Conservation (phyloP, 192 early-diverging fungal genomes). For the Backusella mclennaniae region DNA sequence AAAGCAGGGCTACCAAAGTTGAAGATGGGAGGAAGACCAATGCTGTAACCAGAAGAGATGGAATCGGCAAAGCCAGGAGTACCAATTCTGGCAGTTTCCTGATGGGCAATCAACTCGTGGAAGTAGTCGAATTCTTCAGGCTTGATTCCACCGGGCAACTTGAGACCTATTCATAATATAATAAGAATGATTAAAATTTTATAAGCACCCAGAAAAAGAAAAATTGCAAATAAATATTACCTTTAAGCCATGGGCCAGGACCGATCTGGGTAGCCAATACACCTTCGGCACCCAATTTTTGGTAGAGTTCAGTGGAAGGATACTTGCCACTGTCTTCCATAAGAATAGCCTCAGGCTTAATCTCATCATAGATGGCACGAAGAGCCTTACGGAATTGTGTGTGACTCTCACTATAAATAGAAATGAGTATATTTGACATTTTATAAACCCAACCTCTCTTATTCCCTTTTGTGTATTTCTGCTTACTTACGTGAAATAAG, state of each 20-base stretch:
- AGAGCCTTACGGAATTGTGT: constrained; percentile 55
- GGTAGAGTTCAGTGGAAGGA: constrained; percentile 62
- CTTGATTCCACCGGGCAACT: constrained; percentile 55
- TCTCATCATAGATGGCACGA: constrained; percentile 69
- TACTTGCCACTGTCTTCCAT: constrained; percentile 75
- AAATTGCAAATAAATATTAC: no score
- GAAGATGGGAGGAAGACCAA: constrained; percentile 80
- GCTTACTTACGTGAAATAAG: constrained; percentile 36
- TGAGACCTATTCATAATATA: neutral
- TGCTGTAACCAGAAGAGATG: constrained; percentile 65
- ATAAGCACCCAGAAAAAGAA: no score
- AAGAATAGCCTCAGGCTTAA: constrained; percentile 65
- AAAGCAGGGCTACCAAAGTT: constrained; percentile 72
- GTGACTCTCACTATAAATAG: constrained; percentile 67
- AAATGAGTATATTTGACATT: neutral
- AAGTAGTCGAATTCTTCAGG: constrained; percentile 69
- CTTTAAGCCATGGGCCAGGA: constrained; percentile 42
- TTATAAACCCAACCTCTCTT: neutral
- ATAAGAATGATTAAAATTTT: no score
- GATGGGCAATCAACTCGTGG: constrained; percentile 67
- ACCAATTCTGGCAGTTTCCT: constrained; percentile 73
- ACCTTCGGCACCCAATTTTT: constrained; percentile 67
- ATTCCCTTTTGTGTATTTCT: neutral
- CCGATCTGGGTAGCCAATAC: constrained; percentile 68
- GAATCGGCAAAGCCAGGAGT: constrained; percentile 71